Evolutionary conservation across 805 yeast species (phyloP), one percentile per base, ranked within the genome.

Genomic region (Teunomyces kruisii): DNA sequence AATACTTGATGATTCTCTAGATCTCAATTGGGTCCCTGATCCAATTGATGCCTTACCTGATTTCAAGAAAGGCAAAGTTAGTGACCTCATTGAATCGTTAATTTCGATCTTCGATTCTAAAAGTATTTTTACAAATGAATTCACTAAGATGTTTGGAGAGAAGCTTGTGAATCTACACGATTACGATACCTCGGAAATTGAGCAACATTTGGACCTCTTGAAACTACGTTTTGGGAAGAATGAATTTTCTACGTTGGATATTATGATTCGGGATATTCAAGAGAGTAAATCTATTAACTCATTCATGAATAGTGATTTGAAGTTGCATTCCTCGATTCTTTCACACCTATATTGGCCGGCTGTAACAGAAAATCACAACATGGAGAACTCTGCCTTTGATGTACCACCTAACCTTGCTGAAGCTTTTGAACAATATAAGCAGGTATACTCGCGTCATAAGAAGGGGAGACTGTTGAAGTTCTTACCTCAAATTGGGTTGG

Each of bases 41-140:
- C 96, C 96, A 0, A 76, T 87, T 12, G 96, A 89, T 65, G 95
- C 96, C 0, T 76, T 90, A n/a, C 88, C 91, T 0, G 96, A 88
- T 61, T 89, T 86, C 66, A 76, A 79, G 37, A 79, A 80, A 48
- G 76, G 74, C 9, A 73, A 75, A 37, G 80, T 77, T 16, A 76
- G 79, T 33, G 96, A 88, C 56, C 76, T 83, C 4, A 81, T 89
- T 16, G 89, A 83, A 50, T 79, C 88, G 0, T 68, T 89, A 27
- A 73, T 86, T 2, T 80, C 91, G 1, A 78, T 89, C 0, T 86
- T 81, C 63, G 92, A 87, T 39, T 75, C 82, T 50, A 84, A 84
- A 51, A 83, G 78, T 12, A 68, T 78, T 1, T 84, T 88, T 51
- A 75, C 87, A 37, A 72, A 75, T 28, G 94, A 86, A 54, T 77